phyloP scores from a whole-genome alignment of 1,284 basidiomycete species.

The Tilletia horrida region DNA sequence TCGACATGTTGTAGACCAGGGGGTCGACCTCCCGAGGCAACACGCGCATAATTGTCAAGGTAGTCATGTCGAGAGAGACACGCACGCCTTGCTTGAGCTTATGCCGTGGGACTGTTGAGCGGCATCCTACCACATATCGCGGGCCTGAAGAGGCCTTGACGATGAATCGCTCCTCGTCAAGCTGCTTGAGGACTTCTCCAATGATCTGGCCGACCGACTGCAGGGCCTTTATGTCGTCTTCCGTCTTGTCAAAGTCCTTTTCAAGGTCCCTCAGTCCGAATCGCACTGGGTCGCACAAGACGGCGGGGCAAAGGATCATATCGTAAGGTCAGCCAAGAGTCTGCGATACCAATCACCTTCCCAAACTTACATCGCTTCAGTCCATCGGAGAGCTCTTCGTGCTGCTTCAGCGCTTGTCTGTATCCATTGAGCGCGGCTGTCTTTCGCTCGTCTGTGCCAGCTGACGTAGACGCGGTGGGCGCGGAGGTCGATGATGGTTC shows the following conservation, averaged over 20 bases:
- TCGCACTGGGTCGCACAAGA: conserved; percentile 28
- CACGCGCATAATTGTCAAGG: conserved; percentile 92
- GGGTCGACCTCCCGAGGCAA: conserved; percentile 97
- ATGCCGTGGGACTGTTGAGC: conserved; percentile 81
- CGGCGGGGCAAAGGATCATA: not conserved
- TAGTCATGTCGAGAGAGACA: conserved; percentile 99
- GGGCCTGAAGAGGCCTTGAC: conserved; percentile 98
- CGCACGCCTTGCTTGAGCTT: conserved; percentile 93
- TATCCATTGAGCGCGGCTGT: conserved; percentile 12
- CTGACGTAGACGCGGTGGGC: conserved; percentile 1
- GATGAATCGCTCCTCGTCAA: conserved; percentile 97
- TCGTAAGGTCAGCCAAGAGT: too few relatives aligned
- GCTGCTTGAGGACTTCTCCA: conserved; percentile 96
- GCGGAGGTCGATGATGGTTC: conserved; percentile 10
- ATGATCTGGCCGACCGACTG: conserved; percentile 99
- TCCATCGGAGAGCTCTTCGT: conserved; percentile 40
- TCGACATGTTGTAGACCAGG: conserved; percentile 97
- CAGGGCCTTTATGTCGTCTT: conserved; percentile 98
- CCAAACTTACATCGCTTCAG: conserved; percentile 46
- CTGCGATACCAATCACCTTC: too few relatives aligned
- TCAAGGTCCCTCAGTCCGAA: conserved; percentile 69
- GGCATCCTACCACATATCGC: conserved; percentile 97
- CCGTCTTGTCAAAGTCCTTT: conserved; percentile 87
- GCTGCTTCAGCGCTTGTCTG: conserved; percentile 19
- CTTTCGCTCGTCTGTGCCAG: conserved; percentile 19